These are phyloP conservation scores for Curvularia sp. DNA, from an alignment of 2,329 filamentous ascomycete species.

Conservation along the genomic window DNA sequence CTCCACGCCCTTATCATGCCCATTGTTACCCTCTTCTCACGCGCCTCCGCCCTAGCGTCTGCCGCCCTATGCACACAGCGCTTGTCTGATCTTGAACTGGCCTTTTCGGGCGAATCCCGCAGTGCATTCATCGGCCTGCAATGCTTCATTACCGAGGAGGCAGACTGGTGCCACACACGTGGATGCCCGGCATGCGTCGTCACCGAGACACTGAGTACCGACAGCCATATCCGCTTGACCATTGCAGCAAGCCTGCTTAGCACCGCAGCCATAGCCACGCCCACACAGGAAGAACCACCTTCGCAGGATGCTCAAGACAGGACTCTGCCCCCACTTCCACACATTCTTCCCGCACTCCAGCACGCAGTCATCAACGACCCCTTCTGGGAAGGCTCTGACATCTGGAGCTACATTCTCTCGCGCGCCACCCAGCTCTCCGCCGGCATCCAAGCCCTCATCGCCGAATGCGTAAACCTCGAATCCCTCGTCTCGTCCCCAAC, in stretches of 20 bases:
- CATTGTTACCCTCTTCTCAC: slow-evolving; percentile 63
- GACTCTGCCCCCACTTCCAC: slow-evolving; percentile 44
- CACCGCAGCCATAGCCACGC: slow-evolving; percentile 19
- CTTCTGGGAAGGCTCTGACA: slow-evolving; percentile 52
- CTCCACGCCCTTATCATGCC: slow-evolving; percentile 66
- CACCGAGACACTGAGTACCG: slow-evolving; percentile 54
- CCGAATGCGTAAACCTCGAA: slow-evolving; percentile 54
- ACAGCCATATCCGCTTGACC: slow-evolving; percentile 57
- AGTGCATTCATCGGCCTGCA: slow-evolving; percentile 66
- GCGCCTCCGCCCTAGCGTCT: slow-evolving; percentile 61
- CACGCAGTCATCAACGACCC: slow-evolving; percentile 52
- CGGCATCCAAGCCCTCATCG: slow-evolving; percentile 57
- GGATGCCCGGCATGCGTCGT: slow-evolving; percentile 63
- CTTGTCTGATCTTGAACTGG: slow-evolving; percentile 63
- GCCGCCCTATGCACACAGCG: slow-evolving; percentile 58
- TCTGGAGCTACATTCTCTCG: slow-evolving; percentile 54
- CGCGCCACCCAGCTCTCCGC: slow-evolving; percentile 54
- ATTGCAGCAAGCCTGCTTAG: slow-evolving; percentile 57
- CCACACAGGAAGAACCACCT: slow-evolving; percentile 20
- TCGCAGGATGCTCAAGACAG: background rate
- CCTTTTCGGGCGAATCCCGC: slow-evolving; percentile 64
- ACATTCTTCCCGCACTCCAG: slow-evolving; percentile 54
- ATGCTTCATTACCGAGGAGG: slow-evolving; percentile 64
- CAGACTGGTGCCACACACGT: slow-evolving; percentile 64
- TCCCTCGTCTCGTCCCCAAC: slow-evolving; percentile 49